Percentiles rank a stretch among this genome's conserved stretches.
Evolutionary conservation across 1,139 yeast species (phyloP).

Genomic region (Kodamaea fungicola): DNA sequence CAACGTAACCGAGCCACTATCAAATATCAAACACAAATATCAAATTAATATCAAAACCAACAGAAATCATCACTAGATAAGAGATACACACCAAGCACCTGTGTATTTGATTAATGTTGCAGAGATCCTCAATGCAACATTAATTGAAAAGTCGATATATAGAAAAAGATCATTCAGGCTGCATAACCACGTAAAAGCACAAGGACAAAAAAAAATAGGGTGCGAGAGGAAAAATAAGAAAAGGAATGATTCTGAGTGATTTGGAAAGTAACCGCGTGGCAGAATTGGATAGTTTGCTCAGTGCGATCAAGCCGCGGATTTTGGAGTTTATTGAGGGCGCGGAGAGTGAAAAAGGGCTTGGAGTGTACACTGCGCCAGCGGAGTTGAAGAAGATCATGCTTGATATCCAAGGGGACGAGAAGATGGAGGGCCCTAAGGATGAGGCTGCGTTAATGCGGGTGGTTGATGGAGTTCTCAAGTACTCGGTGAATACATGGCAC

Average conservation of each 20-base stretch:
- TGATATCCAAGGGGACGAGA: conserved; percentile 7
- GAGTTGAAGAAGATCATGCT: conserved; percentile 27
- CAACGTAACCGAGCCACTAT: too few relatives aligned
- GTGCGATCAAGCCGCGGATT: conserved; percentile 34
- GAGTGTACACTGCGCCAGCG: conserved; percentile 37
- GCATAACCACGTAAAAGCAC: too few relatives aligned
- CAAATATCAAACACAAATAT: too few relatives aligned
- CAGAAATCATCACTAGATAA: too few relatives aligned
- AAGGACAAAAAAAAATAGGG: background rate
- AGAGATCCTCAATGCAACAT: background rate
- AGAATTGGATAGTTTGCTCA: conserved; percentile 35
- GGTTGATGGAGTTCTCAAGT: conserved; percentile 56
- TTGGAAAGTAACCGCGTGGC: conserved; percentile 36
- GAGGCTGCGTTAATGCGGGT: conserved; percentile 24
- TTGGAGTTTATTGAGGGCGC: conserved; percentile 34
- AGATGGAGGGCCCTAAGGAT: conserved; percentile 3
- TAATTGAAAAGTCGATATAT: background rate
- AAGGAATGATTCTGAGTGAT: conserved; percentile 8
- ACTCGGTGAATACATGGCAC: conserved; percentile 84
- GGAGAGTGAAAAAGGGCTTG: conserved; percentile 35
- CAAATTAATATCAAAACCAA: too few relatives aligned
- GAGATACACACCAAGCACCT: too few relatives aligned
- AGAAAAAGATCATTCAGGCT: background rate
- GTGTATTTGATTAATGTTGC: too few relatives aligned
- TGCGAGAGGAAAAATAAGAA: too few relatives aligned